Percentiles rank a stretch among this genome's conserved stretches.
These are phyloP conservation scores for Rhododendron ferrugineum DNA, from an alignment of 148 eudicot genomes.

Conservation along the genomic window DNA sequence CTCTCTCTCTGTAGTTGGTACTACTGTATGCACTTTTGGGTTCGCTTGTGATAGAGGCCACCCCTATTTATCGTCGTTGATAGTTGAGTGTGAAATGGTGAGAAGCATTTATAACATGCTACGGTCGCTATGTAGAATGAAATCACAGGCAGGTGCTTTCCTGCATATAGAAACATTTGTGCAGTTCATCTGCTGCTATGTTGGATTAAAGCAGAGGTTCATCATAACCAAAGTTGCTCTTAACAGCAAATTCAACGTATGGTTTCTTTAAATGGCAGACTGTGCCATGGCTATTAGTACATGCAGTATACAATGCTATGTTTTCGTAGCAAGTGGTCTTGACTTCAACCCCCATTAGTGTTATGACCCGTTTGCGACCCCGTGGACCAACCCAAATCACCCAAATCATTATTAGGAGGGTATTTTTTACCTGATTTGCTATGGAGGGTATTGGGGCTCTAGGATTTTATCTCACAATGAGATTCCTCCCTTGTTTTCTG, in stretches of 20 bases:
- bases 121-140: not conserved
- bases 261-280: not conserved
- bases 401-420: not conserved
- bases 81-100: not conserved
- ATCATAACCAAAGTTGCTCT: not conserved
- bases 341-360: not conserved
- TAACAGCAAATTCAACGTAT: not conserved
- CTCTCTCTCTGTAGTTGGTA: too few relatives aligned
- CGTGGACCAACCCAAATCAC: not conserved
- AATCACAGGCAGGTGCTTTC: not conserved
- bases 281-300: not conserved
- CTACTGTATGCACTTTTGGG: too few relatives aligned
- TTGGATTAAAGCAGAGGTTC: not conserved
- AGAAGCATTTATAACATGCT: not conserved
- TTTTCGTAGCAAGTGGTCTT: not conserved
- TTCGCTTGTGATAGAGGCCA: not conserved
- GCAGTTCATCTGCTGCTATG: not conserved
- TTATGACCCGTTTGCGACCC: not conserved
- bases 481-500: not conserved
- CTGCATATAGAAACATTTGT: not conserved
- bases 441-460: not conserved
- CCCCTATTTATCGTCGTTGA: not conserved
- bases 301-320: not conserved
- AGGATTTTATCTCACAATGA: not conserved
- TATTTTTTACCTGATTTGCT: not conserved